Conservation (phyloP, 495 filamentous ascomycete genomes). For the Massariosphaeria phaeospora region DNA sequence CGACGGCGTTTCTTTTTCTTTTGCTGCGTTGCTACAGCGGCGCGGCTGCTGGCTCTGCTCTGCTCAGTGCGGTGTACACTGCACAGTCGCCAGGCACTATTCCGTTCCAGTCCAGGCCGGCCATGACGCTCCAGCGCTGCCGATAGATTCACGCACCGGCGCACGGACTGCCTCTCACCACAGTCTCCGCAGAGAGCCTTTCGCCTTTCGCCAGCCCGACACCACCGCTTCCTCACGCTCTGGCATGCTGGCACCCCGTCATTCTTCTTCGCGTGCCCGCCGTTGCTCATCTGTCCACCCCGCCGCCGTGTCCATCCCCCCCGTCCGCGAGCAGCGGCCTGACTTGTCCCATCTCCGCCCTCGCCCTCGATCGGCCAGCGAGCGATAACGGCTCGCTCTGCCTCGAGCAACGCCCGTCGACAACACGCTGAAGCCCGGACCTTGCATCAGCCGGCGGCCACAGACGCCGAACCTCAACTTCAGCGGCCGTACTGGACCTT, state of each 20-base stretch:
- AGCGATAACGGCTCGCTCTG: slow-evolving; percentile 23
- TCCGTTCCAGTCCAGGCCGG: neutral
- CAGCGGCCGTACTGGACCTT: neutral
- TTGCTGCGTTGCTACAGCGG: too few relatives aligned
- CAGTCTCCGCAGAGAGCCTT: slow-evolving; percentile 3
- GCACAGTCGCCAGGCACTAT: neutral
- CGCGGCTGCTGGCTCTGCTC: too few relatives aligned
- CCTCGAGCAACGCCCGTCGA: slow-evolving; percentile 17
- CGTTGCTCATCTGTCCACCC: neutral
- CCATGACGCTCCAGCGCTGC: slow-evolving; percentile 6
- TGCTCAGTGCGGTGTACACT: too few relatives aligned
- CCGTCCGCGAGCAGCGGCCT: slow-evolving; percentile 9
- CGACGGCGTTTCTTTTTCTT: too few relatives aligned
- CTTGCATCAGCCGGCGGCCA: slow-evolving; percentile 1
- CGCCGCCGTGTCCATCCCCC: slow-evolving; percentile 8
- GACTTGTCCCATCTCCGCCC: slow-evolving; percentile 21
- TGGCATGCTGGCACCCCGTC: slow-evolving; percentile 28
- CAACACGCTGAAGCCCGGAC: slow-evolving; percentile 1
- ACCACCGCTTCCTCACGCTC: slow-evolving; percentile 5
- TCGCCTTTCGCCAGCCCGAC: slow-evolving; percentile 12
- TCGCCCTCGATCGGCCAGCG: slow-evolving; percentile 27
- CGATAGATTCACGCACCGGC: slow-evolving; percentile 15
- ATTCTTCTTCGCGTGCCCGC: slow-evolving; percentile 18
- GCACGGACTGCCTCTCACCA: slow-evolving; percentile 2
- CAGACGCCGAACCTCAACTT: slow-evolving; percentile 1